phyloP scores from a whole-genome alignment of 768 basidiomycete genomes.

The Pleurotus ostreatus region DNA sequence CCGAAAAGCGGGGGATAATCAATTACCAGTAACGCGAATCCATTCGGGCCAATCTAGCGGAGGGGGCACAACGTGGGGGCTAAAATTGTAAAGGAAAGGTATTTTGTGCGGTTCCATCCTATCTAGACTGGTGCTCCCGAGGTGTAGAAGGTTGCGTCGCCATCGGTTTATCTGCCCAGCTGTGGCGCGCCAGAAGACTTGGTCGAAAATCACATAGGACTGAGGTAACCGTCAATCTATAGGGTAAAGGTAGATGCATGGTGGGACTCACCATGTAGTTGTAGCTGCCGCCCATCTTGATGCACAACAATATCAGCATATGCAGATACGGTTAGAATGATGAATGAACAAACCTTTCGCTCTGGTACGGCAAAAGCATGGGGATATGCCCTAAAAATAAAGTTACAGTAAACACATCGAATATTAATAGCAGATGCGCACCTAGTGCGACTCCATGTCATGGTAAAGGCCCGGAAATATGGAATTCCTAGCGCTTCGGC shows the following conservation, averaged over 20 bases:
- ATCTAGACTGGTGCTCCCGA: conserved; percentile 83
- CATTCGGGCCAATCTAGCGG: conserved; percentile 99
- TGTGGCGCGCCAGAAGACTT: conserved; percentile 95
- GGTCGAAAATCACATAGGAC: conserved; percentile 97
- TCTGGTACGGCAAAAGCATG: conserved; percentile 99
- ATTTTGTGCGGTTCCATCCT: conserved; percentile 98
- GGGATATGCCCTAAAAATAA: conserved; percentile 71
- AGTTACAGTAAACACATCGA: not conserved
- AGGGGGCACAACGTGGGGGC: conserved; percentile 83
- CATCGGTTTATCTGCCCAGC: conserved; percentile 94
- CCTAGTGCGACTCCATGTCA: conserved; percentile 97
- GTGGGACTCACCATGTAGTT: conserved; percentile 86
- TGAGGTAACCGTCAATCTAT: conserved; percentile 21
- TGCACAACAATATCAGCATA: conserved; percentile 10
- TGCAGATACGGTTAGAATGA: not conserved
- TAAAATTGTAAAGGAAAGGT: conserved; percentile 98
- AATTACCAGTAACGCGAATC: conserved; percentile 85
- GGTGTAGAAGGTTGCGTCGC: conserved; percentile 71
- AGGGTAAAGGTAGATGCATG: not conserved
- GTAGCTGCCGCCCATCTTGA: conserved; percentile 90
- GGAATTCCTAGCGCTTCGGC: conserved; percentile 92
- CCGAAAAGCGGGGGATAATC: not conserved
- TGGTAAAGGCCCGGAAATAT: conserved; percentile 94
- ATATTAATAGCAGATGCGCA: conserved; percentile 15
- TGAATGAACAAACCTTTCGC: conserved; percentile 56